Evolutionary conservation across 148 eudicot species (phyloP), one percentile per base, ranked within the genome.

Genomic region (Rhododendron simsii): DNA sequence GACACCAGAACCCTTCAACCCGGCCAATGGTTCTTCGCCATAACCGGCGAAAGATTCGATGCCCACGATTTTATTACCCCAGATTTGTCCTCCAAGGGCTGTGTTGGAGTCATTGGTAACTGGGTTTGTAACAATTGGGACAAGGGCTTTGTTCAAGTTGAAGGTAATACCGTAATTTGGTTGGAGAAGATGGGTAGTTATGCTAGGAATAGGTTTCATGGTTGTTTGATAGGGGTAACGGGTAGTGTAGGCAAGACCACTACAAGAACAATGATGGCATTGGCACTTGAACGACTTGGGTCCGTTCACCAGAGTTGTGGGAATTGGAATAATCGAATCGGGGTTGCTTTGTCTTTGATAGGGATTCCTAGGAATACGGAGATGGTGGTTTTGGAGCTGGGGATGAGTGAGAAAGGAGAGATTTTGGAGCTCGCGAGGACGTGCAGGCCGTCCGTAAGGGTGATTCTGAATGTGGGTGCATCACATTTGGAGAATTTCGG

Each of bases 181-280:
- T 75, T 84, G 44, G 45, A 84, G 16, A 84, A 73, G 45, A n/a
- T 74, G 86, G 81, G 61, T 41, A 21, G 18, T 75, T 35, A 51
- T 53, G 81, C 81, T 3, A 84, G 86, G 50, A 84, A 84, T 15
- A 84, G 69, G 71, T 73, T 84, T 12, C 23, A 10, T 75, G 81
- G 81, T 84, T 37, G 71, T 45, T 75, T 84, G 81, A 53, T 84
- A 6, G 81, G 86, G 57, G 76, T 84, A 37, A 75, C 86, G 1
- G 81, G 86, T 3, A 84, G 86, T 75, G 86, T 84, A 14, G 86
- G 86, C 2, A 84, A 84, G 80, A 84, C 86, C 30, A 84, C 81
- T 13, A 84, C 86, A 35, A 84, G 81, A 53, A 76, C 71, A 50
- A 84, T 84, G 86, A 75, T 53, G 5, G 86, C 81, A 18, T 84